Conservation (phyloP, 805 yeast species). For the Saccharomyces eubayanus region DNA sequence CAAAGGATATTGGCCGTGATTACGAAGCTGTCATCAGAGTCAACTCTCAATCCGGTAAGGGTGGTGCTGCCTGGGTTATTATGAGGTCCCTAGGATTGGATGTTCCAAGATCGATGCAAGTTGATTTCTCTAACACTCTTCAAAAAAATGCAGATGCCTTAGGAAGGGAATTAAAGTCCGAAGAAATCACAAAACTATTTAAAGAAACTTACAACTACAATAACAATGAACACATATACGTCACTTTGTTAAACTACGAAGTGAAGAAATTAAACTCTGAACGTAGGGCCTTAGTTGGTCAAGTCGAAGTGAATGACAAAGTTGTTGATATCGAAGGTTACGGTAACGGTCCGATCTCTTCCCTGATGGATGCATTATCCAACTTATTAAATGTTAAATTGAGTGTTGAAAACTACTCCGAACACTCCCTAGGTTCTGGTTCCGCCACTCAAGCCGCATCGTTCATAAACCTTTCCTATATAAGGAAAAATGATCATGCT, state of each 20-base stretch:
- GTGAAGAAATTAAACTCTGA: constrained; percentile 31
- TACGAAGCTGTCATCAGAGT: constrained; percentile 88
- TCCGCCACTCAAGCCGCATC: constrained; percentile 69
- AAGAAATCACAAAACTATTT: constrained; percentile 59
- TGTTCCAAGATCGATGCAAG: constrained; percentile 73
- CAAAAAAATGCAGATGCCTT: constrained; percentile 60
- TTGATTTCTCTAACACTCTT: constrained; percentile 63
- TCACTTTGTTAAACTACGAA: constrained; percentile 41
- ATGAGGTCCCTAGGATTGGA: constrained; percentile 68
- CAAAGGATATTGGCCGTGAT: constrained; percentile 77
- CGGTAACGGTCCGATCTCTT: constrained; percentile 81
- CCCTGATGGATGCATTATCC: constrained; percentile 56
- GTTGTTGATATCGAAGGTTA: constrained; percentile 40
- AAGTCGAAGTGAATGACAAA: constrained; percentile 40
- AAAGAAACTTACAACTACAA: constrained; percentile 51
- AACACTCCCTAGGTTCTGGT: constrained; percentile 71
- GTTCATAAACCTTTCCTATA: constrained; percentile 36
- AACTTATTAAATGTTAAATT: constrained; percentile 40
- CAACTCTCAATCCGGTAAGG: constrained; percentile 82
- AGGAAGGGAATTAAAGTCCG: constrained; percentile 62
- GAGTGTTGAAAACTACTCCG: constrained; percentile 63
- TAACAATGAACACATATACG: constrained; percentile 21
- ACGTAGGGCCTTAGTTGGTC: constrained; percentile 35
- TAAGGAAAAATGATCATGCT: constrained; percentile 10
- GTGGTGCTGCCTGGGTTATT: constrained; percentile 86